Percentiles rank a stretch among this genome's conserved stretches.
These are phyloP conservation scores for Myriosclerotinia duriaeana DNA, from an alignment of 2,329 filamentous ascomycete genomes.

Conservation along the genomic window DNA sequence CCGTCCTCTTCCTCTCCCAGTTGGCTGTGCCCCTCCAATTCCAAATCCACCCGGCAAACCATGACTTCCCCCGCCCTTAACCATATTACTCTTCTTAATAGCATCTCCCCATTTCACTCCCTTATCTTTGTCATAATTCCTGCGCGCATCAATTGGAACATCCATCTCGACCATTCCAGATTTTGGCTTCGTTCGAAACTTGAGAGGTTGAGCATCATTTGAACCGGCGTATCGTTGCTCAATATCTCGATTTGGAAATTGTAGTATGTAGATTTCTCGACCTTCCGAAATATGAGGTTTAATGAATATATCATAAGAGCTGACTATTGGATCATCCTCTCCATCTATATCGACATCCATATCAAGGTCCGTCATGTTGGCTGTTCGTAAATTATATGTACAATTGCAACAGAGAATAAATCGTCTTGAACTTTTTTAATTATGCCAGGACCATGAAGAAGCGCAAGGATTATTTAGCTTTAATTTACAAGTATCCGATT, in stretches of 20 bases:
- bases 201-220: conserved; percentile 58
- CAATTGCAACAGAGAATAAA: background rate
- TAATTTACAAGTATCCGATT: background rate
- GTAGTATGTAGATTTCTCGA: conserved; percentile 75
- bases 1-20: conserved; percentile 41
- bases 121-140: conserved; percentile 79
- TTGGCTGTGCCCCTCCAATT: conserved; percentile 49
- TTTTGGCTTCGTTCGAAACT: conserved; percentile 77
- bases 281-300: conserved; percentile 66
- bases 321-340: conserved; percentile 66
- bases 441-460: background rate
- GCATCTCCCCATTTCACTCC: conserved; percentile 81
- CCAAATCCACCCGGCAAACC: conserved; percentile 74
- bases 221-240: conserved; percentile 56
- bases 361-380: conserved; percentile 17
- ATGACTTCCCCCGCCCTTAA: conserved; percentile 62
- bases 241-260: conserved; percentile 79
- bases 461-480: conserved; percentile 6
- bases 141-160: conserved; percentile 68
- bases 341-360: conserved; percentile 9
- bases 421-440: conserved; percentile 7
- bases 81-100: conserved; percentile 54
- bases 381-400: background rate
- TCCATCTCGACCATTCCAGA: conserved; percentile 90
- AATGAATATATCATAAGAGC: conserved; percentile 81